These are phyloP conservation scores for Monosporascus sp. DNA, from an alignment of 2,329 filamentous ascomycete genomes.

Conservation along the genomic window DNA sequence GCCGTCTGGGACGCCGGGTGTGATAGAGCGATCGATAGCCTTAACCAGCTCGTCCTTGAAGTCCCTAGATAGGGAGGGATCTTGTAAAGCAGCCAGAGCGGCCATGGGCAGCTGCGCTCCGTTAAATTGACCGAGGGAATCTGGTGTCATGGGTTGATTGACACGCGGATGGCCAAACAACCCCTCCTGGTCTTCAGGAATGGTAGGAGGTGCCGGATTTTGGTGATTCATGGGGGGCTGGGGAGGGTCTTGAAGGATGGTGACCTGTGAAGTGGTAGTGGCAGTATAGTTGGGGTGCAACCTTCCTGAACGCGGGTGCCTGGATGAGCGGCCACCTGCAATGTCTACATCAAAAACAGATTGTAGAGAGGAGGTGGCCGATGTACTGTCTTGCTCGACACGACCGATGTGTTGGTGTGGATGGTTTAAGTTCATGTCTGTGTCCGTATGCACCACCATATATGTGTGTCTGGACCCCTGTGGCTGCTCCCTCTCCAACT, in stretches of 20 bases:
- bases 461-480: slow-evolving; percentile 1
- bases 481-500: not conserved
- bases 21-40: slow-evolving; percentile 47
- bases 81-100: slow-evolving; percentile 10
- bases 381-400: not conserved
- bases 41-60: slow-evolving; percentile 50
- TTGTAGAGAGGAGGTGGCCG: not conserved
- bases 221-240: slow-evolving; percentile 12
- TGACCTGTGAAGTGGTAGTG: slow-evolving; percentile 20
- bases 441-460: not conserved
- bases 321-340: slow-evolving; percentile 1
- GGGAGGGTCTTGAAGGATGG: slow-evolving; percentile 18
- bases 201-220: slow-evolving; percentile 26
- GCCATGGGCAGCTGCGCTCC: slow-evolving; percentile 35
- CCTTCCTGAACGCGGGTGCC: slow-evolving; percentile 5
- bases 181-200: slow-evolving; percentile 36
- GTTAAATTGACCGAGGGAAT: slow-evolving; percentile 31
- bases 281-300: slow-evolving; percentile 12
- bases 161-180: slow-evolving; percentile 29
- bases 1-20: slow-evolving; percentile 76
- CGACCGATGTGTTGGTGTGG: not conserved
- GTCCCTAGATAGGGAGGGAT: slow-evolving; percentile 19
- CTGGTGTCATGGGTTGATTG: slow-evolving; percentile 12
- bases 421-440: not conserved
- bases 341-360: slow-evolving; percentile 1